Percentiles rank a stretch among this genome's conserved stretches.
Evolutionary conservation across 768 basidiomycete species (phyloP).

Genomic region (Xerocomus spinulosus): DNA sequence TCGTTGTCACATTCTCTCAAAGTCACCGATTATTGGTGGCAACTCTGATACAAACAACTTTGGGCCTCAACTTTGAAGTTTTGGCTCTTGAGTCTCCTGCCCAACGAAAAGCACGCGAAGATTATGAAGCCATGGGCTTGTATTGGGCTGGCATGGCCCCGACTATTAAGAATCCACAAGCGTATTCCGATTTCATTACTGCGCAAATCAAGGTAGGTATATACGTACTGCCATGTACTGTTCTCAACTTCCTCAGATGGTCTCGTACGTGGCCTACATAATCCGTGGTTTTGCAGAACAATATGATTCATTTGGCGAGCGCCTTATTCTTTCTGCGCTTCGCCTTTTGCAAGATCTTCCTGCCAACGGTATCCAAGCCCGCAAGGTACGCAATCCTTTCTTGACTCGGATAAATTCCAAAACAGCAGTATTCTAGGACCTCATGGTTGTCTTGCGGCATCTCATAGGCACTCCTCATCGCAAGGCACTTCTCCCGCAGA

Average conservation of each 20-base stretch:
- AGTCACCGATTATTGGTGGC: slow-evolving; percentile 63
- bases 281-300: slow-evolving; percentile 65
- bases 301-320: slow-evolving; percentile 72
- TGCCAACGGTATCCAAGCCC: slow-evolving; percentile 69
- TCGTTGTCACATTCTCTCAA: slow-evolving; percentile 87
- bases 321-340: slow-evolving; percentile 71
- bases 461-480: slow-evolving; percentile 76
- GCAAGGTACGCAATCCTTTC: slow-evolving; percentile 53
- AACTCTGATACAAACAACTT: slow-evolving; percentile 62
- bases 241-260: slow-evolving; percentile 49
- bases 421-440: slow-evolving; percentile 50
- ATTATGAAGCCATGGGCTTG: slow-evolving; percentile 76
- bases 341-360: slow-evolving; percentile 95
- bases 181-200: slow-evolving; percentile 79
- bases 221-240: neutral
- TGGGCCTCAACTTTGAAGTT: slow-evolving; percentile 75
- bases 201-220: slow-evolving; percentile 81
- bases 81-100: slow-evolving; percentile 76
- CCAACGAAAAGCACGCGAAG: slow-evolving; percentile 71
- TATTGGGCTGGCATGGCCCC: slow-evolving; percentile 81
- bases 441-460: slow-evolving; percentile 90
- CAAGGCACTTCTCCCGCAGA: slow-evolving; percentile 69
- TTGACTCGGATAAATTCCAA: neutral
- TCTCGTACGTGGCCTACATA: slow-evolving; percentile 89
- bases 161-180: slow-evolving; percentile 62